Evolutionary conservation across 805 yeast species (phyloP), one percentile per base, ranked within the genome.

Genomic region (Dipodascus geniculatus): DNA sequence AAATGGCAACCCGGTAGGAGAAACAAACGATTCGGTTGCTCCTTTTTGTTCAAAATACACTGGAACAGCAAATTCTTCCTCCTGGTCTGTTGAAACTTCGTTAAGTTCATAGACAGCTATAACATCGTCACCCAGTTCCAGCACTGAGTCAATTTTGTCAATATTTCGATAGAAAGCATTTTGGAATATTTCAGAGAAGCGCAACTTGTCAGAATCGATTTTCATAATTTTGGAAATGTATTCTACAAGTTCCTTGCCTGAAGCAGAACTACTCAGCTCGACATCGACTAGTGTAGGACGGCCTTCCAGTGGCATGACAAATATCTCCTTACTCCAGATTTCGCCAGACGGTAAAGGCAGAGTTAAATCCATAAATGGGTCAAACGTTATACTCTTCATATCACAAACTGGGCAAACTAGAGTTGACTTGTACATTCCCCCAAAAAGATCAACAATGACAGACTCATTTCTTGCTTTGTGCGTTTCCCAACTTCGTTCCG

Each of bases 381-480:
- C 99, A 69, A 90, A 93, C 0, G 97, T 90, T 23, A 91, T 77
- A 23, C 95, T 84, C 4, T 86, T 78, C 60, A 83, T 83, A 19
- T 75, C 65, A 68, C 99, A 93, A 6, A 70, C 81, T 0, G 98
- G 98, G 64, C 99, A 91, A 11, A 84, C 76, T 53, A 93, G 72
- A 0, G 96, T 89, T 1, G 96, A 88, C 67, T 90, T 87, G 66
- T 91, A 93, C 62, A 88, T 64, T 0, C 98, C 98, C 8, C 90
- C 85, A 71, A 91, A 93, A 42, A 93, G 71, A 64, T 93, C 98
- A 23, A 81, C 76, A 20, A 91, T 80, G 0, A 87, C 75, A 0
- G 97, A 89, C 65, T 89, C 91, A 64, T 91, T 91, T 59, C 98
- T 74, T 60, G 75, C 67, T 56, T 79, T 79, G 65, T 90, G 95